Evolutionary conservation across 768 basidiomycete species (phyloP).

Genomic region (Auriscalpium orientale): DNA sequence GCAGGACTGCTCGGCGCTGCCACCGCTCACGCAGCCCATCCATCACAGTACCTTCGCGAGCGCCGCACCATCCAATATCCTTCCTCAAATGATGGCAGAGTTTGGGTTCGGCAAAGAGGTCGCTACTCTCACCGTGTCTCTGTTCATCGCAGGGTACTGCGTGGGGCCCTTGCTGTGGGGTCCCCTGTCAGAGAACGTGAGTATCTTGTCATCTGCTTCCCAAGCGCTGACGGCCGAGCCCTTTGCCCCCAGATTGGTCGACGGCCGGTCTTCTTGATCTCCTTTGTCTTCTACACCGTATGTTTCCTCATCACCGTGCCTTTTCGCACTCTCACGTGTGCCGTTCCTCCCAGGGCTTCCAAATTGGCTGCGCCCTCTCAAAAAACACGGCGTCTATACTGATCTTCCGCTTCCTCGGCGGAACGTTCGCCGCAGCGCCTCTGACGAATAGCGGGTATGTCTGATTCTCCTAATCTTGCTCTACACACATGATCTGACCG

Average conservation of each 20-base stretch:
- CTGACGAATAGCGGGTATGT: constrained; percentile 60
- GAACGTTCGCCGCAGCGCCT: constrained; percentile 61
- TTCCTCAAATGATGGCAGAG: constrained; percentile 34
- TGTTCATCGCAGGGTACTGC: constrained; percentile 65
- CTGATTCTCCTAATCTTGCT: not conserved
- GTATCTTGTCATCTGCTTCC: not conserved
- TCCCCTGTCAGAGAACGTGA: constrained; percentile 25
- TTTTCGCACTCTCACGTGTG: too few species aligned
- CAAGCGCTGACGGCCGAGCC: too few species aligned
- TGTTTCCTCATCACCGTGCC: constrained; percentile 2
- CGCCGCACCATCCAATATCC: constrained; percentile 46
- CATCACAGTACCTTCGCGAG: constrained; percentile 51
- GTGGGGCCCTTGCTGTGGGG: constrained; percentile 24
- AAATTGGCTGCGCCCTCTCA: constrained; percentile 55
- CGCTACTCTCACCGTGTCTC: constrained; percentile 46
- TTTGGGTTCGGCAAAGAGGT: constrained; percentile 46
- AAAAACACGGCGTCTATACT: constrained; percentile 58
- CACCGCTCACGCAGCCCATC: not conserved
- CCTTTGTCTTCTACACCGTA: constrained; percentile 51
- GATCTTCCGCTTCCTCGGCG: constrained; percentile 63
- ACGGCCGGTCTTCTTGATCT: constrained; percentile 46
- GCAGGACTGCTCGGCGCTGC: not conserved
- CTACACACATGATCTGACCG: not conserved
- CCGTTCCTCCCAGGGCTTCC: constrained; percentile 37
- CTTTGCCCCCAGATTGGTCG: constrained; percentile 32